A percentile compares a stretch with the other conserved stretches of the same genome.
phyloP scores from a whole-genome alignment of 2,329 filamentous ascomycete genomes.

The Thelonectria olida region DNA sequence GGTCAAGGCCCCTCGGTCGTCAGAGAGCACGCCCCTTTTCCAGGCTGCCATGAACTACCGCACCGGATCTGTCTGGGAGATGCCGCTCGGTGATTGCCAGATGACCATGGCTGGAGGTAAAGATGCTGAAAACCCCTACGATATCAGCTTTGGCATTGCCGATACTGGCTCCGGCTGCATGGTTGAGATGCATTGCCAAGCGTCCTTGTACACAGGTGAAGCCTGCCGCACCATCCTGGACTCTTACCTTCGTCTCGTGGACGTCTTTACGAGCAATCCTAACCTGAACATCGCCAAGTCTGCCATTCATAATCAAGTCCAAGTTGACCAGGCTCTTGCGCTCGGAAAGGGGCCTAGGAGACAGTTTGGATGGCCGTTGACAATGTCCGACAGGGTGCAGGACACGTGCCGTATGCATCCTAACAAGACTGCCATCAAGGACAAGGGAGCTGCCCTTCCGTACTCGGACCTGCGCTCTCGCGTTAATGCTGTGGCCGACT shows the following conservation, averaged over 20 bases:
- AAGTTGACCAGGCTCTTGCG: constrained; percentile 7
- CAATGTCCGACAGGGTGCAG: constrained; percentile 11
- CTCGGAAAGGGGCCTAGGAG: constrained; percentile 10
- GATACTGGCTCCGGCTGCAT: constrained; percentile 21
- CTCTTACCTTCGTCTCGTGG: constrained; percentile 21
- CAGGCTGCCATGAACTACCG: constrained; percentile 59
- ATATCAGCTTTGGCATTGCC: constrained; percentile 26
- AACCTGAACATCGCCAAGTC: constrained; percentile 1
- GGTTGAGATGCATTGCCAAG: constrained; percentile 14
- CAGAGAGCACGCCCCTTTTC: constrained; percentile 54
- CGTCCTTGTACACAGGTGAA: constrained; percentile 13
- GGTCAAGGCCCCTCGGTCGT: constrained; percentile 50
- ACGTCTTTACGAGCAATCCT: constrained; percentile 2
- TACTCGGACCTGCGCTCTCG: not conserved
- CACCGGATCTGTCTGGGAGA: constrained; percentile 39
- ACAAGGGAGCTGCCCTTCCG: not conserved
- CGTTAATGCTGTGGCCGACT: not conserved
- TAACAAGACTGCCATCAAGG: constrained; percentile 18
- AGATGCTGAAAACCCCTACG: constrained; percentile 30
- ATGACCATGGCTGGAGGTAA: constrained; percentile 31
- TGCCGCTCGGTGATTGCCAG: constrained; percentile 34
- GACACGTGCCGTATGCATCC: constrained; percentile 7
- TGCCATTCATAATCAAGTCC: not conserved
- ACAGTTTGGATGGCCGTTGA: constrained; percentile 15
- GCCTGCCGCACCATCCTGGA: constrained; percentile 7